Evolutionary conservation across 2,329 filamentous ascomycete species (phyloP).

Genomic region (Cryphonectria carpinicola): DNA sequence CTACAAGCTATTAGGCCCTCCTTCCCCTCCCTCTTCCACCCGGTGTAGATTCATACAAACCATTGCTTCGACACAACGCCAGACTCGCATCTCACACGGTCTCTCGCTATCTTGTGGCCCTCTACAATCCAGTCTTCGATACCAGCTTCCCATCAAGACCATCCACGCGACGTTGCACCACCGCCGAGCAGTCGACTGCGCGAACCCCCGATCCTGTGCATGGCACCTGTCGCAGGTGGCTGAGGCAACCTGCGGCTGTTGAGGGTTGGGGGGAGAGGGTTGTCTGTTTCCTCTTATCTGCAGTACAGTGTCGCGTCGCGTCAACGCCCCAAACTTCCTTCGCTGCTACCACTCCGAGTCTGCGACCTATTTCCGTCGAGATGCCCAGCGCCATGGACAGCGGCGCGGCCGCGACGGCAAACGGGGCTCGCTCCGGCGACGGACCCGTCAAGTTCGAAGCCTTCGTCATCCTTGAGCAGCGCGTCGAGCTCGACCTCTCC

Average conservation of each 20-base stretch:
- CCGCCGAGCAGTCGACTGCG: background rate
- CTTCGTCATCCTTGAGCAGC: constrained; percentile 74
- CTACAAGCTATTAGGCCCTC: background rate
- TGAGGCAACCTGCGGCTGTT: constrained; percentile 20
- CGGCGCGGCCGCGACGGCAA: constrained; percentile 25
- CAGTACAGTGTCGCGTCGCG: background rate
- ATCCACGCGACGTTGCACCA: constrained; percentile 9
- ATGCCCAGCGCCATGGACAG: constrained; percentile 37
- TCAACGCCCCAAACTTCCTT: background rate
- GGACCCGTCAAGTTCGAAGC: constrained; percentile 36
- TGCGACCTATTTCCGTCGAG: background rate
- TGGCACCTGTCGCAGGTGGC: constrained; percentile 25
- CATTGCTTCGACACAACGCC: background rate
- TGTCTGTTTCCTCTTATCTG: background rate
- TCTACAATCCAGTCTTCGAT: background rate
- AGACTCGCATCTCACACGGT: background rate
- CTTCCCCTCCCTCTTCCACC: background rate
- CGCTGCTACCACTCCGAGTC: background rate
- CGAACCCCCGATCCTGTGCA: constrained; percentile 17
- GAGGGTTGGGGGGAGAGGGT: constrained; percentile 18
- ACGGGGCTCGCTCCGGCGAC: constrained; percentile 18
- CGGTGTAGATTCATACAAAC: background rate
- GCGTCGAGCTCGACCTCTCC: constrained; percentile 87
- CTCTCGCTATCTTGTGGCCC: background rate
- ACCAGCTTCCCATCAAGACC: background rate